Evolutionary conservation across 352 stramenopile genomes (phyloP).

Genomic region (Pythium myriotylum): DNA sequence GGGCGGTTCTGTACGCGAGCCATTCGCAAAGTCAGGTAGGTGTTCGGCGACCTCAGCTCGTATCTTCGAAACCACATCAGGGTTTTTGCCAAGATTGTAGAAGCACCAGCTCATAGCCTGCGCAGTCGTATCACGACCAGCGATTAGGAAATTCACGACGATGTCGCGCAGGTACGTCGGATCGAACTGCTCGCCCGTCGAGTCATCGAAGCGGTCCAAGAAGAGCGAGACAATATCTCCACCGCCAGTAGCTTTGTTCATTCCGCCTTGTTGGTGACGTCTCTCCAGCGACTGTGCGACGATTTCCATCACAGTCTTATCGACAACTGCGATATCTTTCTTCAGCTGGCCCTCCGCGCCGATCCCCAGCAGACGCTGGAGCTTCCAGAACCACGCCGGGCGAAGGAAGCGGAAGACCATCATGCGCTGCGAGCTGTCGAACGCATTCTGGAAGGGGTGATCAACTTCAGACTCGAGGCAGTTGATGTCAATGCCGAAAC

Average conservation of each 20-base stretch:
- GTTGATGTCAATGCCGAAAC: conserved; percentile 53
- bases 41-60: conserved; percentile 36
- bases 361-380: conserved; percentile 34
- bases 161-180: conserved; percentile 61
- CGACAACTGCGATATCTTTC: conserved; percentile 40
- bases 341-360: conserved; percentile 37
- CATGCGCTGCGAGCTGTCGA: conserved; percentile 37
- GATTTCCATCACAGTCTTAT: conserved; percentile 49
- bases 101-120: conserved; percentile 75
- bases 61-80: conserved; percentile 29
- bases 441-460: conserved; percentile 55
- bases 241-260: neutral
- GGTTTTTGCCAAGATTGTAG: conserved; percentile 24
- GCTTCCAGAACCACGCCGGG: conserved; percentile 51
- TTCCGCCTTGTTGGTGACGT: neutral
- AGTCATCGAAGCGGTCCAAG: conserved; percentile 35
- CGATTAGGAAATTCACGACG: conserved; percentile 76
- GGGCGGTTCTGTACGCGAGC: conserved; percentile 11
- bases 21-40: conserved; percentile 2
- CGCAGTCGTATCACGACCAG: conserved; percentile 70
- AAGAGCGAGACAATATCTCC: conserved; percentile 56
- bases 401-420: conserved; percentile 36
- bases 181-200: conserved; percentile 24
- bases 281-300: conserved; percentile 38
- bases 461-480: conserved; percentile 43